Evolutionary conservation across 305 asterid genomes (phyloP), one percentile per base, ranked within the genome.

Genomic region (Solanum chacoense): DNA sequence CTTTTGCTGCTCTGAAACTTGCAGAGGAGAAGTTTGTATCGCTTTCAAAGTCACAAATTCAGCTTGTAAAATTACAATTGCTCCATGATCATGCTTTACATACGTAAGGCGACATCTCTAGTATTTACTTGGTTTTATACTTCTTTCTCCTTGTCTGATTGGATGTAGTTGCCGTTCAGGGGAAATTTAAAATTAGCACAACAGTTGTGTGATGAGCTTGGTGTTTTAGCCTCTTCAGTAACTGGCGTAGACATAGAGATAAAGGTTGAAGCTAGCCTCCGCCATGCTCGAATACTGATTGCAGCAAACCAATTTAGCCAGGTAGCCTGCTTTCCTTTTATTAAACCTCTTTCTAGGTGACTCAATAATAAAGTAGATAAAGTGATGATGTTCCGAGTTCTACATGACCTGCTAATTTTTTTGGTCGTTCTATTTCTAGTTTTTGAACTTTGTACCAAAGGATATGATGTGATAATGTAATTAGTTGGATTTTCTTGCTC

Each of bases 221-320:
- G 99, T 80, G 97, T 92, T 88, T 92, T 95, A 94, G 96, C 99
- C 65, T 97, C 99, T 89, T 92, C 98, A 50, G 97, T 94, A 73
- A 93, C 93, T 90, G 98, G 99, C 20, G 98, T 96, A 78, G 98
- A 97, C 94, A 95, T 97, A 98, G 98, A 96, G 92, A 93, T 97
- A 83, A 97, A 97, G 92, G 92, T 94, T 26, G 98, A 97, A 93
- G 95, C 98, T 81, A 94, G 95, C 78, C 93, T 97, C 85, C 98
- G 98, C 86, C 94, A 94, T 94, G 98, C 99, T 90, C 96, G 98
- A 36, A 97, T 98, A 65, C 88, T 97, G 89, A 98, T 97, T 93
- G 96, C 98, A 89, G 99, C 99, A 22, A 95, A 95, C 88, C 98
- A 97, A 91, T 95, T 93, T 93, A 92, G 92, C 92, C 95, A 96